Conservation (phyloP, 2,329 filamentous ascomycete species). For the Capronia epimyces region DNA sequence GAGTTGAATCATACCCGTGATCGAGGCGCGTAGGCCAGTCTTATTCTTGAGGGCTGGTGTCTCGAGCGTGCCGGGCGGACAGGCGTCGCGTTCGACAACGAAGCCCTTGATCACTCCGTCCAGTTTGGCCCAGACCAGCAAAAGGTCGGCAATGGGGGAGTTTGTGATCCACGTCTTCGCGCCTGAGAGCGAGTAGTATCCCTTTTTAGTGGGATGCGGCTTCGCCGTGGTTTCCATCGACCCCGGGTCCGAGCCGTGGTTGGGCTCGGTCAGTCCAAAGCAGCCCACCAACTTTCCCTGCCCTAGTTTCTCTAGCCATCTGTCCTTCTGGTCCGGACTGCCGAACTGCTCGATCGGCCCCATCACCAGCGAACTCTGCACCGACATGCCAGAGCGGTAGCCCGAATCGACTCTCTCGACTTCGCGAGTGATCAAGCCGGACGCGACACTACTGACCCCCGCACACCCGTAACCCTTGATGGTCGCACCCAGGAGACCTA, state of each 20-base stretch:
- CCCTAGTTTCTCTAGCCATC: conserved; percentile 71
- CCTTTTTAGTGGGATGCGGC: conserved; percentile 75
- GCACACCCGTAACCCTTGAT: conserved; percentile 85
- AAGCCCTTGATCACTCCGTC: conserved; percentile 93
- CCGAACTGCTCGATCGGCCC: conserved; percentile 84
- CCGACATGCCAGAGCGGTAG: conserved; percentile 87
- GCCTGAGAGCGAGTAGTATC: conserved; percentile 71
- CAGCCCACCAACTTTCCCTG: conserved; percentile 76
- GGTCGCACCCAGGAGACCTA: conserved; percentile 79
- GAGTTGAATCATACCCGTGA: conserved; percentile 96
- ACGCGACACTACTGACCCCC: conserved; percentile 77
- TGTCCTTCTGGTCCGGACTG: conserved; percentile 75
- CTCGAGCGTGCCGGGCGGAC: conserved; percentile 79
- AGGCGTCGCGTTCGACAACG: conserved; percentile 74
- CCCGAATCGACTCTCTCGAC: conserved; percentile 88
- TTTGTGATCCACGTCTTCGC: conserved; percentile 98
- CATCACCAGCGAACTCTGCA: conserved; percentile 90
- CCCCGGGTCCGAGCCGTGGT: conserved; percentile 86
- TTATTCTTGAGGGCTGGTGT: conserved; percentile 93
- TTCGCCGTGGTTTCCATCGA: conserved; percentile 82
- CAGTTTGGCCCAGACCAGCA: conserved; percentile 89
- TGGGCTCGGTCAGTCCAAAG: conserved; percentile 86
- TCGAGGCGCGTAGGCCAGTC: conserved; percentile 83
- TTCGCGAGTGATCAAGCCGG: conserved; percentile 79
- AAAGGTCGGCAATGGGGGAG: conserved; percentile 77